phyloP scores from a whole-genome alignment of 805 yeast species.

The Blastobotrys americana region DNA sequence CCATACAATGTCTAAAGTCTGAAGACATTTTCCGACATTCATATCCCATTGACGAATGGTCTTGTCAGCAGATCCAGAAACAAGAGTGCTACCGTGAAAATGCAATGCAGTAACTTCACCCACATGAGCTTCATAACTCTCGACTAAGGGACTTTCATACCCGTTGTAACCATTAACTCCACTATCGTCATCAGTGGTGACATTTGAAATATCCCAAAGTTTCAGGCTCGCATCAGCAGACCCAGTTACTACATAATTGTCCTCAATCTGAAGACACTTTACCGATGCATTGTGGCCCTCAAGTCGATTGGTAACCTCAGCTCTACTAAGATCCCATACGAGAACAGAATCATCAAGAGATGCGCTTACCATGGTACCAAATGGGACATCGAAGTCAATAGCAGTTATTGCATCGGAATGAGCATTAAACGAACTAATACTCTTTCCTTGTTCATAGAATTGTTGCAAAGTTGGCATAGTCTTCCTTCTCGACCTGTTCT shows the following conservation, averaged over 20 bases:
- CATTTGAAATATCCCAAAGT: conserved; percentile 47
- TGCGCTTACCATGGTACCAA: conserved; percentile 71
- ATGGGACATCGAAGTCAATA: conserved; percentile 65
- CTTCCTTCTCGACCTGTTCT: conserved; percentile 33
- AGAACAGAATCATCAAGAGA: conserved; percentile 69
- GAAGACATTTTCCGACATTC: conserved; percentile 55
- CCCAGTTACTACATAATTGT: conserved; percentile 45
- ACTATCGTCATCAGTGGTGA: conserved; percentile 11
- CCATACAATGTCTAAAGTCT: conserved; percentile 64
- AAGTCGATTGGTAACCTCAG: conserved; percentile 43
- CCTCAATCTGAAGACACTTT: conserved; percentile 51
- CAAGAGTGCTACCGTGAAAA: conserved; percentile 45
- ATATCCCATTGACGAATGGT: conserved; percentile 75
- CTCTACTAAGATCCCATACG: conserved; percentile 73
- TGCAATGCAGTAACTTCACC: conserved; percentile 60
- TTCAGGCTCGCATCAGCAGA: conserved; percentile 54
- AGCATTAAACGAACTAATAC: conserved; percentile 43
- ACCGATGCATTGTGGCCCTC: conserved; percentile 59
- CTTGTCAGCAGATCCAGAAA: conserved; percentile 64
- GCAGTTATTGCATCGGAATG: conserved; percentile 49
- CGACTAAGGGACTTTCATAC: conserved; percentile 35
- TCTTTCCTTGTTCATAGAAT: conserved; percentile 52
- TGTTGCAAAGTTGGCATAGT: conserved; percentile 59
- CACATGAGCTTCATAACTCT: conserved; percentile 55
- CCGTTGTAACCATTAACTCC: no score